These are phyloP conservation scores for Biscutella auriculata DNA, from an alignment of 441 rosid genomes.

Conservation along the genomic window DNA sequence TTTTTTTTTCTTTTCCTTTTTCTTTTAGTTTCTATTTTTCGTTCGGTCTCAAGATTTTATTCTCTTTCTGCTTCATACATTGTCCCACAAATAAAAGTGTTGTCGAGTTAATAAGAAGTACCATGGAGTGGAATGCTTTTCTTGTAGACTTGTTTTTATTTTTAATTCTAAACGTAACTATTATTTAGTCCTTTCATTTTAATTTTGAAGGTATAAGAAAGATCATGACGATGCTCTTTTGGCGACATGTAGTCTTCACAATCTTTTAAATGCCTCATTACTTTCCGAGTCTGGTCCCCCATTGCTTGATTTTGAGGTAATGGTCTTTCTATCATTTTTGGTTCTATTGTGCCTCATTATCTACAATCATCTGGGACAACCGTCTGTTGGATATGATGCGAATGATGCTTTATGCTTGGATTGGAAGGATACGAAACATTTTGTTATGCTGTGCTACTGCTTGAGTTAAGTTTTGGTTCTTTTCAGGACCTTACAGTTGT, in stretches of 20 bases:
- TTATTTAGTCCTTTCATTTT: slow-evolving; percentile 14
- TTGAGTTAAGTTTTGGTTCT: slow-evolving; percentile 13
- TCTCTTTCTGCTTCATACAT: slow-evolving; percentile 1
- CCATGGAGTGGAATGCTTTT: background rate
- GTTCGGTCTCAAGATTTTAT: background rate
- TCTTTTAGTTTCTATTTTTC: background rate
- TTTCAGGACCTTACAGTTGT: slow-evolving; percentile 74
- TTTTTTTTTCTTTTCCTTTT: slow-evolving; percentile 6
- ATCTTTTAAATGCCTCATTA: slow-evolving; percentile 64
- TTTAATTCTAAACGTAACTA: slow-evolving; percentile 1
- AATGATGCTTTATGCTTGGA: background rate
- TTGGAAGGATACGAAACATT: background rate
- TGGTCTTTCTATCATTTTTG: slow-evolving; percentile 8
- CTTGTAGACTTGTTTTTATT: background rate
- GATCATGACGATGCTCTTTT: slow-evolving; percentile 73
- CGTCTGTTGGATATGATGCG: background rate
- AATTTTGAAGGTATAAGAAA: slow-evolving; percentile 54
- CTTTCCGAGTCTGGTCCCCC: slow-evolving; percentile 95
- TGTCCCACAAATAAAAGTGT: background rate
- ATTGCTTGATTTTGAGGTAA: slow-evolving; percentile 97
- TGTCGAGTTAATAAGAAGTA: background rate
- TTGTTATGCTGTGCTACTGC: slow-evolving; percentile 6
- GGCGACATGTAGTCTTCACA: slow-evolving; percentile 81
- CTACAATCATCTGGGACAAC: background rate
- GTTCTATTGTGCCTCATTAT: background rate